phyloP scores from a whole-genome alignment of 2,329 filamentous ascomycete genomes.

The Chaetomium strumarium region DNA sequence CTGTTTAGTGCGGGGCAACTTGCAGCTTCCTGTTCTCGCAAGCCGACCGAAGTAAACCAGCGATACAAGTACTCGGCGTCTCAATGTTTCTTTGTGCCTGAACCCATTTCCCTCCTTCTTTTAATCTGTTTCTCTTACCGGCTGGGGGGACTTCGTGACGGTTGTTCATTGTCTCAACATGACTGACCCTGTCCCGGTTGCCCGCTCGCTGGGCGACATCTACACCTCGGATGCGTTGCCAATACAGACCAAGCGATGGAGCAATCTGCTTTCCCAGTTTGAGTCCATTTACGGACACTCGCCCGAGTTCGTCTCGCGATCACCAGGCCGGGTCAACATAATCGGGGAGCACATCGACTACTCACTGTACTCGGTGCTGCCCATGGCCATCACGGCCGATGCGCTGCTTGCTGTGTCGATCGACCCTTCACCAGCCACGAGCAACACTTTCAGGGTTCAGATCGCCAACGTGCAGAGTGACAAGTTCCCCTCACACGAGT shows the following conservation, averaged over 20 bases:
- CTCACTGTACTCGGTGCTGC: conserved; percentile 89
- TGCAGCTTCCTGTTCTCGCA: too few relatives aligned
- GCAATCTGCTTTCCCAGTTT: conserved; percentile 65
- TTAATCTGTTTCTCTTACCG: too few relatives aligned
- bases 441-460: conserved; percentile 59
- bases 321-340: conserved; percentile 92
- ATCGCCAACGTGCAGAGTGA: conserved; percentile 72
- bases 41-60: too few relatives aligned
- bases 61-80: too few relatives aligned
- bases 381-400: conserved; percentile 91
- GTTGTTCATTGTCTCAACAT: conserved; percentile 31
- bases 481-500: conserved; percentile 71
- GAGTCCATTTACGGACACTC: conserved; percentile 60
- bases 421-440: conserved; percentile 40
- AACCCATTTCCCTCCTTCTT: too few relatives aligned
- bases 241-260: conserved; percentile 69
- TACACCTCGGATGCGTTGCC: conserved; percentile 70
- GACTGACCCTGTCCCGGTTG: conserved; percentile 63
- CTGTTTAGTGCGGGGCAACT: too few relatives aligned
- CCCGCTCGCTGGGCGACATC: conserved; percentile 69
- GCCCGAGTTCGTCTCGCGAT: conserved; percentile 79
- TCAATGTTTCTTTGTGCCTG: too few relatives aligned
- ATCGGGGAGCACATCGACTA: conserved; percentile 99
- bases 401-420: conserved; percentile 74
- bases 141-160: too few relatives aligned